Evolutionary conservation across 2,329 filamentous ascomycete species (phyloP), one percentile per base, ranked within the genome.

Genomic region (Fusarium solani-melongenae): DNA sequence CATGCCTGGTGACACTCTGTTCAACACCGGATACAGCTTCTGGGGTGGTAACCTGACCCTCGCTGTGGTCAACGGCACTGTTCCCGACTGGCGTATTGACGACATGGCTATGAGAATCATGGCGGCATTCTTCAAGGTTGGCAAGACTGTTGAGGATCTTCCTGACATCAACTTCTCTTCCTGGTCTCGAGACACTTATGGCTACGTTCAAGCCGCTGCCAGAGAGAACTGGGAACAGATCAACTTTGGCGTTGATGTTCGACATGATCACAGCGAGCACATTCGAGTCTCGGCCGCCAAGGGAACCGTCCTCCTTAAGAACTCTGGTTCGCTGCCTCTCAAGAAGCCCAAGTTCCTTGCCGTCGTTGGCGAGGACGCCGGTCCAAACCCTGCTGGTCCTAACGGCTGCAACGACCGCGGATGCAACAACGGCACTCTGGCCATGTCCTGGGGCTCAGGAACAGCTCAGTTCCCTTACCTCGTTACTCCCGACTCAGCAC

Each of bases 91-190:
- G 89, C 90, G 96, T 59, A 81, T 98, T 11, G 95, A 98, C 76
- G 96, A 98, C 79, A 97, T 98, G 92, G 94, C 91, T 6, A 92
- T 94, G 82, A 91, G 96, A 76, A 97, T 93, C 79, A 92, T 93
- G 90, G 87, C 91, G 6, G 86, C 91, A 44, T 91, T 89, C 79
- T 93, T 92, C 85, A 92, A 92, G 82, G 89, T 92, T 39, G 90
- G 90, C 60, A 85, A 87, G 71, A 87, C 84, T 0, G 75, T 90
- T 3, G 82, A 84, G 27, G 79, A 82, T 6, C 82, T 86, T 59
- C 81, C 83, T 0, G 84, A 86, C 3, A 91, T 93, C 82, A 98
- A 95, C 87, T 98, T 98, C 83, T 92, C 92, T 77, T 94, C 94
- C 6, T 98, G 96, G 96, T 94, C 92, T 1, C 84, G 86, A 2